A percentile compares a stretch with the other conserved stretches of the same genome.
Evolutionary conservation across 257 asterid genomes (phyloP).

Genomic region (Galeopsis tetrahit): DNA sequence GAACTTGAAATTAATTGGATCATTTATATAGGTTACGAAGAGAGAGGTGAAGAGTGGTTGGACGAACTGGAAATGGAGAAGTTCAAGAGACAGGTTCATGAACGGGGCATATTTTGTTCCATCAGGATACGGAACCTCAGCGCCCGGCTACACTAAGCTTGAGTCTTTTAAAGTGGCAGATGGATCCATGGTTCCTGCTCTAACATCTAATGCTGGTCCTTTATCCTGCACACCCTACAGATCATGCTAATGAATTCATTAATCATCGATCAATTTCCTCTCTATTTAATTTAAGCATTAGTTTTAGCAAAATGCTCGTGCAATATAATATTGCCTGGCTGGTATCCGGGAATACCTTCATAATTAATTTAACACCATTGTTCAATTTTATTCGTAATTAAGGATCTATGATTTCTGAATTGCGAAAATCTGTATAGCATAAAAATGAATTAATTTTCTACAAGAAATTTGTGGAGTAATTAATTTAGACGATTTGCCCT

Average conservation of each 20-base stretch:
- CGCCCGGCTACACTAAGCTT: conserved; percentile 52
- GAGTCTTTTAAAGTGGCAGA: conserved; percentile 71
- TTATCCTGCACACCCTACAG: conserved; percentile 44
- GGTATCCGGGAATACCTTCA: not conserved
- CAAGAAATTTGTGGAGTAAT: not conserved
- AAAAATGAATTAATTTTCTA: not conserved
- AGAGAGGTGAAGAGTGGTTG: conserved; percentile 62
- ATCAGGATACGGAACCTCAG: conserved; percentile 67
- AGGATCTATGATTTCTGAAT: not conserved
- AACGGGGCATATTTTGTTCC: conserved; percentile 81
- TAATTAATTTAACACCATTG: not conserved
- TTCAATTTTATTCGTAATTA: not conserved
- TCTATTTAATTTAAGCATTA: not conserved
- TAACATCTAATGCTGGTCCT: conserved; percentile 73
- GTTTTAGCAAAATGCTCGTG: not conserved
- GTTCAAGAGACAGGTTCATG: conserved; percentile 64
- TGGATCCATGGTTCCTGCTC: conserved; percentile 65
- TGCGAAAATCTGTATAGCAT: not conserved
- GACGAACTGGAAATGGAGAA: conserved; percentile 85
- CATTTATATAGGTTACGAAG: conserved; percentile 61
- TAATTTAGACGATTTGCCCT: no score
- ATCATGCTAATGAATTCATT: conserved; percentile 44
- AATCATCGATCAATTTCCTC: no score
- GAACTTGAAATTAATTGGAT: no score
- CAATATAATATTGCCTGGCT: not conserved